phyloP scores from a whole-genome alignment of 164 flowering plant genomes.

The Platanus orientalis region DNA sequence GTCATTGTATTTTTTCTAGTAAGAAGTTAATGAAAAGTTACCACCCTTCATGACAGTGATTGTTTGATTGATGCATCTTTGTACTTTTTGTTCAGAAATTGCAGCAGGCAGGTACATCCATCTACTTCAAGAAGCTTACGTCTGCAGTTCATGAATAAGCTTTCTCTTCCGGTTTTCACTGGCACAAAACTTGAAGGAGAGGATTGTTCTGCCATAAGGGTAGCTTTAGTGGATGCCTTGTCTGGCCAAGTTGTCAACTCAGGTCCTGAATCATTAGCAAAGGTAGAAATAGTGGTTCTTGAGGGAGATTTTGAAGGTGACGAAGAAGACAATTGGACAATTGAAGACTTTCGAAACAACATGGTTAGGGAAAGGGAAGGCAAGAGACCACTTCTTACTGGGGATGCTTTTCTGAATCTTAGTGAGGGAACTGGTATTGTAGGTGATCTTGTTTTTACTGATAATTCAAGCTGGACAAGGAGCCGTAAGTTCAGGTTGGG shows the following conservation, averaged over 20 bases:
- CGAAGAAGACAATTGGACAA: constrained; percentile 37
- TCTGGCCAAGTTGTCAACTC: constrained; percentile 31
- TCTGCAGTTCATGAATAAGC: constrained; percentile 46
- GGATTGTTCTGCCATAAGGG: constrained; percentile 36
- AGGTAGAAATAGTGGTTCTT: constrained; percentile 49
- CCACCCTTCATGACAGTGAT: not conserved
- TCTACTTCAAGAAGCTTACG: constrained; percentile 52
- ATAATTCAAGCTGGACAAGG: constrained; percentile 67
- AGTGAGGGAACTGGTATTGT: constrained; percentile 57
- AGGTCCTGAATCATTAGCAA: constrained; percentile 38
- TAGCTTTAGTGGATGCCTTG: constrained; percentile 49
- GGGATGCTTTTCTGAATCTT: constrained; percentile 49
- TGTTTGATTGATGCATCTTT: constrained; percentile 7
- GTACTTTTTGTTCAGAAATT: constrained; percentile 35
- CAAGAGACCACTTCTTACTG: constrained; percentile 45
- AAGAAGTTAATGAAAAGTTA: not conserved
- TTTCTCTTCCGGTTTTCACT: constrained; percentile 77
- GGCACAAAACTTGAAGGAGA: constrained; percentile 78
- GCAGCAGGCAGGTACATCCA: constrained; percentile 37
- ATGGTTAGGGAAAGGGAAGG: constrained; percentile 51
- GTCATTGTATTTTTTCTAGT: not conserved
- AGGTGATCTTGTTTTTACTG: constrained; percentile 53
- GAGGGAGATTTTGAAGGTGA: constrained; percentile 54
- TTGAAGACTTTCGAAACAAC: constrained; percentile 37
- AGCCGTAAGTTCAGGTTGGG: constrained; percentile 58